These are phyloP conservation scores for Ustilago crameri DNA, from an alignment of 1,284 basidiomycete species.

Conservation along the genomic window DNA sequence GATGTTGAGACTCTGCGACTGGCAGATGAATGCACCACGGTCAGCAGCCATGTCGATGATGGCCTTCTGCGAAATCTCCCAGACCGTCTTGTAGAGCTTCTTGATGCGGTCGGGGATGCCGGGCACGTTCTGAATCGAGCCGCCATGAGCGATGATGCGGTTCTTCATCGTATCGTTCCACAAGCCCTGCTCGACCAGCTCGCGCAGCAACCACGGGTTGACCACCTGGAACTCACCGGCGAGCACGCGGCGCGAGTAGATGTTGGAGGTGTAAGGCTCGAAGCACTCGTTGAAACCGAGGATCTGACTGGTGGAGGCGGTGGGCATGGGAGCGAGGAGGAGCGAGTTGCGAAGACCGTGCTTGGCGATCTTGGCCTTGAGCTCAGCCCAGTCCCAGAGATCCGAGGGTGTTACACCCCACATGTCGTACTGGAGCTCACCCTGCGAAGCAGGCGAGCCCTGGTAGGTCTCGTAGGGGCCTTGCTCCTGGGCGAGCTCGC, in stretches of 20 bases:
- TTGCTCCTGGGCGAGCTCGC: constrained; percentile 83
- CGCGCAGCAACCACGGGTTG: constrained; percentile 96
- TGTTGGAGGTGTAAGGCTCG: constrained; percentile 96
- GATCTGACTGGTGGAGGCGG: constrained; percentile 98
- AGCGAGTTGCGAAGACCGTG: constrained; percentile 92
- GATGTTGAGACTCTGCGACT: constrained; percentile 83
- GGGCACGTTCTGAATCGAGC: constrained; percentile 78
- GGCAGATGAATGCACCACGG: constrained; percentile 98
- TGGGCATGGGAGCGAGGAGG: constrained; percentile 97
- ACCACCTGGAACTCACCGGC: constrained; percentile 99
- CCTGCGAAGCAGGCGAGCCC: constrained; percentile 88
- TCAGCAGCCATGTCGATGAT: constrained; percentile 98
- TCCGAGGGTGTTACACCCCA: constrained; percentile 93
- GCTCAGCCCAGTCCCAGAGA: constrained; percentile 91
- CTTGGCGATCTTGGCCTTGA: constrained; percentile 89
- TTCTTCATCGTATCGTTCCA: constrained; percentile 99
- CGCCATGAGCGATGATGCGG: constrained; percentile 96
- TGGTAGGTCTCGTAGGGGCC: constrained; percentile 92
- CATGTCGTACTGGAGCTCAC: constrained; percentile 91
- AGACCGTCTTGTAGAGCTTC: constrained; percentile 97
- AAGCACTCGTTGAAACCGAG: constrained; percentile 99
- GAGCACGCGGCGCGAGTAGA: constrained; percentile 98
- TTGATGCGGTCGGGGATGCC: constrained; percentile 71
- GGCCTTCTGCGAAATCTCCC: constrained; percentile 99
- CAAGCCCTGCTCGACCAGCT: constrained; percentile 91